A percentile compares a stretch with the other conserved stretches of the same genome.
Conservation (phyloP, 768 basidiomycete genomes). For the Russula brevipes region DNA sequence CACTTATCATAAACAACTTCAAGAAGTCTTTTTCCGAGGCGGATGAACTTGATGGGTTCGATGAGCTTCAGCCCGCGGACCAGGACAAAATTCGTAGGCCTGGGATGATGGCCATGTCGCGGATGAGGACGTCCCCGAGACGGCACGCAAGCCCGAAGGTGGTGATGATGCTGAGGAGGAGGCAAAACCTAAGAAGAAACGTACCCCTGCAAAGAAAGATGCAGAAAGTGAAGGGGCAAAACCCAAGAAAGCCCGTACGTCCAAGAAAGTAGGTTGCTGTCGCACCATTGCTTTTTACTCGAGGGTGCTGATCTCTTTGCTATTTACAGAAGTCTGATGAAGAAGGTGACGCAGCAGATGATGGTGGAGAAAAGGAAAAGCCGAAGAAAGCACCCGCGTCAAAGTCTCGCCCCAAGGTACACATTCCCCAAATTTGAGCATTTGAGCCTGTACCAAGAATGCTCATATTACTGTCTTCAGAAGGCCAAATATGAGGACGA, state of each 20-base stretch:
- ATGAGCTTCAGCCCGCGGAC: conserved; percentile 63
- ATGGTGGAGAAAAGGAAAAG: conserved; percentile 45
- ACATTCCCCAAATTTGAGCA: neutral
- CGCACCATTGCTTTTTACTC: neutral
- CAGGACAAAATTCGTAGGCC: conserved; percentile 64
- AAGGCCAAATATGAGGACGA: conserved; percentile 55
- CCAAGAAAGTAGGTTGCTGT: conserved; percentile 24
- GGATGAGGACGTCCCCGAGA: conserved; percentile 76
- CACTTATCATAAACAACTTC: conserved; percentile 63
- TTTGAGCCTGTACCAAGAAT: neutral
- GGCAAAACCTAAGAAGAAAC: conserved; percentile 28
- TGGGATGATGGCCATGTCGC: conserved; percentile 75
- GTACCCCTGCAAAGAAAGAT: conserved; percentile 28
- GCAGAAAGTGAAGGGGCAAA: conserved; percentile 36
- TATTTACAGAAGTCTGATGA: conserved; percentile 28
- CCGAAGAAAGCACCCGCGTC: conserved; percentile 51
- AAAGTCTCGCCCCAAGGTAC: conserved; percentile 19
- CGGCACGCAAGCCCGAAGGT: conserved; percentile 52
- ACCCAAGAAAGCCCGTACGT: conserved; percentile 31
- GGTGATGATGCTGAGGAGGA: conserved; percentile 42
- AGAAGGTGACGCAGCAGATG: conserved; percentile 40
- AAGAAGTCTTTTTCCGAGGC: conserved; percentile 54
- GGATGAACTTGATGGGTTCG: conserved; percentile 80
- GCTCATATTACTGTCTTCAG: conserved; percentile 5
- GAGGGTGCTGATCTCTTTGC: neutral